These are phyloP conservation scores for Diaporthe citrichinensis DNA, from an alignment of 2,329 filamentous ascomycete species.

Conservation along the genomic window DNA sequence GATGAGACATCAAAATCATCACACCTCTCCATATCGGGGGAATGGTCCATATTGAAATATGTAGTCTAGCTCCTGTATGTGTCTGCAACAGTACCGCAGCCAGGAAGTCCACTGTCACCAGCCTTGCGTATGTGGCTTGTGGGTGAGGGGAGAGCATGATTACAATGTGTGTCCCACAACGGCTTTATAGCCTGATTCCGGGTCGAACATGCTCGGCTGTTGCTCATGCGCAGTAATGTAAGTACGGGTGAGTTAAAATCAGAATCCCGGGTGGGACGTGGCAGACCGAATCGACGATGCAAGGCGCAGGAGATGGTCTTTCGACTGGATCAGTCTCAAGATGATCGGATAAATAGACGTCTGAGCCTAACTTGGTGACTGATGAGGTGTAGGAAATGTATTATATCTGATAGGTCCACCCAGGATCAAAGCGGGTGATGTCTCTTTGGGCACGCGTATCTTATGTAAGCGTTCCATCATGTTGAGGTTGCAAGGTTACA, in stretches of 20 bases:
- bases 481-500: conserved; percentile 12
- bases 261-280: neutral
- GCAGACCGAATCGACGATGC: neutral
- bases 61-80: neutral
- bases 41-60: neutral
- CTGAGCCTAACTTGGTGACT: neutral
- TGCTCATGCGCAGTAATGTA: neutral
- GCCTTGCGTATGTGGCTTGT: neutral
- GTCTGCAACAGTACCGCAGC: neutral
- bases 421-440: neutral
- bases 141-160: neutral
- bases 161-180: neutral
- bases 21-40: neutral
- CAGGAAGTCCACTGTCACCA: neutral
- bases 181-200: neutral
- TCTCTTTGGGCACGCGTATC: neutral
- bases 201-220: neutral
- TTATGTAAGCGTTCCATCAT: conserved; percentile 3
- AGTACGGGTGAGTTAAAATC: neutral
- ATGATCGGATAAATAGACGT: neutral
- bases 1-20: neutral
- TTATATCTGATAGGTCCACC: too few relatives aligned
- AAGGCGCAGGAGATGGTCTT: neutral
- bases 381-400: neutral
- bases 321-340: neutral